phyloP scores from a whole-genome alignment of 163 green algal genomes.

The Scenedesmus sp. region DNA sequence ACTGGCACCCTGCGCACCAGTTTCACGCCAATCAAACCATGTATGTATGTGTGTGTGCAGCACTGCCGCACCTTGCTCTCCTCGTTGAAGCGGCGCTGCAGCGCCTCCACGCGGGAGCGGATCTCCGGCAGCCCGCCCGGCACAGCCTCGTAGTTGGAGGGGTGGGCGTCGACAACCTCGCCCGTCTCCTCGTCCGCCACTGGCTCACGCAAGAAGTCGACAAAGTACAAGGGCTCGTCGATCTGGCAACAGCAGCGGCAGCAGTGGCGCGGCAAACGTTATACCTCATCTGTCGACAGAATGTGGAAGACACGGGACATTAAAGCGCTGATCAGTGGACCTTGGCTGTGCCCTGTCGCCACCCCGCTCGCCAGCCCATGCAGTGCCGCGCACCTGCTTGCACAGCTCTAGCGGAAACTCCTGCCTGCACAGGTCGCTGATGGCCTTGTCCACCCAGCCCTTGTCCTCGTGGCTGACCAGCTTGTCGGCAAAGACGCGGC shows the following conservation, averaged over 20 bases:
- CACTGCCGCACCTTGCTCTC: constrained; percentile 73
- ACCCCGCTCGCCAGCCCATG: background rate
- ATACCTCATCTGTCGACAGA: too few species aligned
- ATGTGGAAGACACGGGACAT: background rate
- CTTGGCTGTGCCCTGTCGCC: too few species aligned
- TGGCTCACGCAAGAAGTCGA: constrained; percentile 95
- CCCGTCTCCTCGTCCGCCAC: constrained; percentile 90
- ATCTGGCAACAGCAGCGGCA: constrained; percentile 65
- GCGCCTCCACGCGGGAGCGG: constrained; percentile 77
- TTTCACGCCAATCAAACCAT: too few species aligned
- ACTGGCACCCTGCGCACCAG: background rate
- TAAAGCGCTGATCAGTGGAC: background rate
- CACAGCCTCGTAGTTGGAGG: constrained; percentile 91
- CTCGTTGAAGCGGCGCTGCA: constrained; percentile 92
- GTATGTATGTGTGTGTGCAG: background rate
- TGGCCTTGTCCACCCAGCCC: constrained; percentile 81
- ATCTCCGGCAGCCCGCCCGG: constrained; percentile 83
- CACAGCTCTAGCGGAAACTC: constrained; percentile 78
- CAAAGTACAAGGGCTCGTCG: constrained; percentile 92
- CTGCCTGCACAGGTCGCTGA: constrained; percentile 81
- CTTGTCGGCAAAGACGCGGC: constrained; percentile 94
- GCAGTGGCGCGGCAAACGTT: background rate
- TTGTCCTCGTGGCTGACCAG: constrained; percentile 91
- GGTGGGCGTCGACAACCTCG: constrained; percentile 87
- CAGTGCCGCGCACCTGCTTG: constrained; percentile 66